phyloP scores from a whole-genome alignment of 2,329 filamentous ascomycete species.

The Xylariaceae sp. region DNA sequence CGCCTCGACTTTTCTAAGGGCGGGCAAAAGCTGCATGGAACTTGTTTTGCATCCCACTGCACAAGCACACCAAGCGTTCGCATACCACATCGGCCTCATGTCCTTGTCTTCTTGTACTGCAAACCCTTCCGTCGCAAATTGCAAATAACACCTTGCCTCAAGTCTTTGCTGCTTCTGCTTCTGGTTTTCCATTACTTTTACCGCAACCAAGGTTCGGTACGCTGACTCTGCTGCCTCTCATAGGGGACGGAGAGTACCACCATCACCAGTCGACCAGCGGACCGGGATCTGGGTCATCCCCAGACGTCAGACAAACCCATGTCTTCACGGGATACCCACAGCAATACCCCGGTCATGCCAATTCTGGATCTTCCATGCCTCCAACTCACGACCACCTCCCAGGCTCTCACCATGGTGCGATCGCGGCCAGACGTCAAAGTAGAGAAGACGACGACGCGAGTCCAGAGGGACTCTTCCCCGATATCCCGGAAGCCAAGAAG shows the following conservation, averaged over 20 bases:
- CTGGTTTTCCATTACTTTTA: slow-evolving; percentile 11
- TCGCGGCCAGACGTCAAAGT: slow-evolving; percentile 26
- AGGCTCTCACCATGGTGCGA: slow-evolving; percentile 30
- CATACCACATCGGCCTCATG: slow-evolving; percentile 31
- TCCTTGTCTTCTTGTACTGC: slow-evolving; percentile 28
- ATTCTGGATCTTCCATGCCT: slow-evolving; percentile 33
- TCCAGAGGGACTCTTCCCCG: slow-evolving; percentile 73
- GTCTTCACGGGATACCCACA: slow-evolving; percentile 30
- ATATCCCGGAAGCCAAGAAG: slow-evolving; percentile 83
- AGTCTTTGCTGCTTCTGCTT: slow-evolving; percentile 15
- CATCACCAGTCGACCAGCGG: slow-evolving; percentile 58
- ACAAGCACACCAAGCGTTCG: slow-evolving; percentile 31
- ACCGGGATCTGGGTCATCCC: slow-evolving; percentile 40
- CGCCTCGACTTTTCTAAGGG: slow-evolving; percentile 31
- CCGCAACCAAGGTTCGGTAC: slow-evolving; percentile 16
- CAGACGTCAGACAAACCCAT: slow-evolving; percentile 51
- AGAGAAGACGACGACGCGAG: slow-evolving; percentile 49
- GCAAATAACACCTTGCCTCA: slow-evolving; percentile 22
- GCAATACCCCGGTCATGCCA: slow-evolving; percentile 33
- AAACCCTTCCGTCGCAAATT: slow-evolving; percentile 22
- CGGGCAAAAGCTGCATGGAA: slow-evolving; percentile 33
- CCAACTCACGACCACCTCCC: slow-evolving; percentile 31
- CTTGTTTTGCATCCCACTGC: slow-evolving; percentile 31
- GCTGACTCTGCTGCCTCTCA: slow-evolving; percentile 29
- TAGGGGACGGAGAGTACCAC: slow-evolving; percentile 63